These are phyloP conservation scores for Suillus discolor DNA, from an alignment of 768 basidiomycete genomes.

Conservation along the genomic window DNA sequence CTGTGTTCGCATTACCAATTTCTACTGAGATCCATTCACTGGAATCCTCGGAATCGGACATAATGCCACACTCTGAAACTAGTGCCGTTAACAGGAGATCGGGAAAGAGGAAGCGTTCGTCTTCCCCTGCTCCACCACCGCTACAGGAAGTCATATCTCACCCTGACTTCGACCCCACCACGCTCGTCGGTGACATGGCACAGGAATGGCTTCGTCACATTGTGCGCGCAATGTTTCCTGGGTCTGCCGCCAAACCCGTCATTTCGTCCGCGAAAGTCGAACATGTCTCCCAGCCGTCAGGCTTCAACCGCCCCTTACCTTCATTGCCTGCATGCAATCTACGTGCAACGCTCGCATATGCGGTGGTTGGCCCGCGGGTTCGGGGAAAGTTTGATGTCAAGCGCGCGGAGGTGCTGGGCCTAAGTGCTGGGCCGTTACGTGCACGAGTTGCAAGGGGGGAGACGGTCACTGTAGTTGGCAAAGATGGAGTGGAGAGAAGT, in stretches of 20 bases:
- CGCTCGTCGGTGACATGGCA: not conserved
- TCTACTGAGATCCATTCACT: conserved; percentile 14
- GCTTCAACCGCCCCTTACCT: not conserved
- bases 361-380: not conserved
- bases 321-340: not conserved
- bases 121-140: conserved; percentile 28
- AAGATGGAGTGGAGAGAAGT: not conserved
- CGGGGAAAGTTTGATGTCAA: conserved; percentile 2
- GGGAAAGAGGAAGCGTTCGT: conserved; percentile 47
- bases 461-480: conserved; percentile 43
- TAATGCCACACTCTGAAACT: not conserved
- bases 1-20: conserved; percentile 63
- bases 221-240: conserved; percentile 1
- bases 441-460: conserved; percentile 65
- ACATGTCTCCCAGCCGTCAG: not conserved
- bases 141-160: conserved; percentile 26
- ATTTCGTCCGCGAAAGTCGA: not conserved
- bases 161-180: not conserved
- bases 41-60: not conserved
- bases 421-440: conserved; percentile 63
- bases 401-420: conserved; percentile 46
- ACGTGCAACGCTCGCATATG: not conserved
- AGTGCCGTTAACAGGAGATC: conserved; percentile 8
- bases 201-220: not conserved
- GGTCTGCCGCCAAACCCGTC: not conserved